These are phyloP conservation scores for Coniferiporia sulphurascens DNA, from an alignment of 1,284 basidiomycete species.

Conservation along the genomic window DNA sequence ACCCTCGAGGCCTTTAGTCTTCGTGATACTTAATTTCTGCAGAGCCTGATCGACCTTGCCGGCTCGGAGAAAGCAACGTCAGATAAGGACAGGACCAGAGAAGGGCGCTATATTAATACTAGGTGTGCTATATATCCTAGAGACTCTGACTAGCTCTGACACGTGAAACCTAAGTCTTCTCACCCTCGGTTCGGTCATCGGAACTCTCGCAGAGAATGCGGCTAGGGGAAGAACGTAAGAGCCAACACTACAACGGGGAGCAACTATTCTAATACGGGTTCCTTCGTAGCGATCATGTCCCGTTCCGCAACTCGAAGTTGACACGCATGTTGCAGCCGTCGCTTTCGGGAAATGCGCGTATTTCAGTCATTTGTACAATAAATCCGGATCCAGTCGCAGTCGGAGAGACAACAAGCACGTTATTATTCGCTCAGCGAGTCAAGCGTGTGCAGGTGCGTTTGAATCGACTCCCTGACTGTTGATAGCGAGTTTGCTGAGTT, in stretches of 20 bases:
- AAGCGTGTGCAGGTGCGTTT: constrained; percentile 66
- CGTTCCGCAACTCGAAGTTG: constrained; percentile 92
- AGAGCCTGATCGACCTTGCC: constrained; percentile 93
- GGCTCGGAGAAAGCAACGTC: constrained; percentile 95
- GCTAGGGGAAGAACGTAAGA: constrained; percentile 67
- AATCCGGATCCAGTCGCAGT: constrained; percentile 78
- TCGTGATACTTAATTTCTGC: constrained; percentile 17
- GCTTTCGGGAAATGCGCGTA: constrained; percentile 89
- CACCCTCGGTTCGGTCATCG: constrained; percentile 86
- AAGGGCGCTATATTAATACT: constrained; percentile 93
- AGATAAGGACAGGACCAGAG: constrained; percentile 86
- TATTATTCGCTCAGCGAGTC: constrained; percentile 85
- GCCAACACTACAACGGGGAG: not conserved
- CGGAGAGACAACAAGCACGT: constrained; percentile 77
- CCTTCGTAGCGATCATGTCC: constrained; percentile 71
- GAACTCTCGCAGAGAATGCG: constrained; percentile 82
- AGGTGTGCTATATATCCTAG: constrained; percentile 40
- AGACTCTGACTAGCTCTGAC: not conserved
- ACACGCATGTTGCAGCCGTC: constrained; percentile 95
- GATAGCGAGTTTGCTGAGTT: too few species aligned
- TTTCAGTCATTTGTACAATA: constrained; percentile 94
- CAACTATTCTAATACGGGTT: not conserved
- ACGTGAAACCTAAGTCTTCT: constrained; percentile 52
- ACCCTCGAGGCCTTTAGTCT: not conserved
- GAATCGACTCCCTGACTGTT: not conserved